Evolutionary conservation across 2,329 filamentous ascomycete species (phyloP).

Genomic region (Penicillium vulpinum): DNA sequence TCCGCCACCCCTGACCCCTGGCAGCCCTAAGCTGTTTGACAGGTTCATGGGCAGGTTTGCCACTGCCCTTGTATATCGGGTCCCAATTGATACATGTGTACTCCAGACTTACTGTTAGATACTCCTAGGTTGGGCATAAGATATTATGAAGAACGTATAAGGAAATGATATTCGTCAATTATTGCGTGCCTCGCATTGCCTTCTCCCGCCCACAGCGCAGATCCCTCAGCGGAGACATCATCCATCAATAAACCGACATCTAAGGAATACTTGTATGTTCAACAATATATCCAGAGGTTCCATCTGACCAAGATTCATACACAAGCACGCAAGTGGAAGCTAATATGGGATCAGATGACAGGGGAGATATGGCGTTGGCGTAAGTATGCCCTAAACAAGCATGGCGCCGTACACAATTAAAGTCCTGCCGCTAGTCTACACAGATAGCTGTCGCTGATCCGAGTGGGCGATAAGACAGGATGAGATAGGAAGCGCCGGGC

Average conservation of each 20-base stretch:
- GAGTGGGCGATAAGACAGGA: slow-evolving; percentile 8
- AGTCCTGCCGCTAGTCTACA: too few relatives aligned
- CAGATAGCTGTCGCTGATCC: slow-evolving; percentile 4
- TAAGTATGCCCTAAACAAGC: not conserved
- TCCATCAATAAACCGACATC: not conserved
- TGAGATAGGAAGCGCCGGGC: not conserved
- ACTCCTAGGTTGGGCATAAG: too few relatives aligned
- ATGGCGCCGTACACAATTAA: not conserved
- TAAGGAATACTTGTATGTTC: not conserved
- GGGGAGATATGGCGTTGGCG: not conserved
- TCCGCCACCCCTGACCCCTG: too few relatives aligned
- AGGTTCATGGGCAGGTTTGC: too few relatives aligned
- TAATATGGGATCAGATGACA: too few relatives aligned
- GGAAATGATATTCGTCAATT: not conserved
- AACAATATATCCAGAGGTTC: too few relatives aligned
- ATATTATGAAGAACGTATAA: not conserved
- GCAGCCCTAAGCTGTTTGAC: too few relatives aligned
- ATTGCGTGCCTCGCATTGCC: not conserved
- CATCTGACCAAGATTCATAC: not conserved
- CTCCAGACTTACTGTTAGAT: too few relatives aligned
- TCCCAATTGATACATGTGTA: too few relatives aligned
- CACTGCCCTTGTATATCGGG: too few relatives aligned
- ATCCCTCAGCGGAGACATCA: not conserved
- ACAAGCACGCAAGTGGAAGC: too few relatives aligned
- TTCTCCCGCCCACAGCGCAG: too few relatives aligned